A percentile compares a stretch with the other conserved stretches of the same genome.
Conservation (phyloP, 2,329 filamentous ascomycete genomes). For the Hymenotorrendiella dingleyae region DNA sequence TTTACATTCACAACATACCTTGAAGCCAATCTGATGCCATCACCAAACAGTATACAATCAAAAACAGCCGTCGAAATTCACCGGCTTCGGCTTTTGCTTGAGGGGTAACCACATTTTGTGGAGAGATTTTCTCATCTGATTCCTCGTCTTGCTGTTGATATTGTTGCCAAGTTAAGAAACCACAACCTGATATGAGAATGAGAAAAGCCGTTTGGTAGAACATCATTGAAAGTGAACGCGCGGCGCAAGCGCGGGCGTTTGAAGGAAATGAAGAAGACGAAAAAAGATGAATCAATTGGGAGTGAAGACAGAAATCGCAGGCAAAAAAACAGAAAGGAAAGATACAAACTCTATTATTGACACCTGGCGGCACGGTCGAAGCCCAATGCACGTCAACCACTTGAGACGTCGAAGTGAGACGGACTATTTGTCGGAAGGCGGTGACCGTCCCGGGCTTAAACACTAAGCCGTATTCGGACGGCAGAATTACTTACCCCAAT, state of each 20-base stretch:
- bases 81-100: slow-evolving; percentile 24
- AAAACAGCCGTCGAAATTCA: slow-evolving; percentile 30
- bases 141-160: slow-evolving; percentile 16
- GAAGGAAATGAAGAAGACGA: neutral
- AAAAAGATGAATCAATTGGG: neutral
- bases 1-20: slow-evolving; percentile 38
- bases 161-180: slow-evolving; percentile 25
- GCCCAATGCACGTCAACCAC: too few relatives aligned
- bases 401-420: neutral
- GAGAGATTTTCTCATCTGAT: slow-evolving; percentile 15
- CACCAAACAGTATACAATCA: slow-evolving; percentile 41
- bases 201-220: slow-evolving; percentile 25
- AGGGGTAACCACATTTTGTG: slow-evolving; percentile 15
- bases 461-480: neutral
- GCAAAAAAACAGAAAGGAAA: neutral
- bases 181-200: slow-evolving; percentile 22
- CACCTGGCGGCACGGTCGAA: too few relatives aligned
- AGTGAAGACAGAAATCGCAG: too few relatives aligned
- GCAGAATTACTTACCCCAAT: neutral
- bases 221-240: slow-evolving; percentile 17
- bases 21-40: slow-evolving; percentile 49
- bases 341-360: too few relatives aligned
- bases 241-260: neutral
- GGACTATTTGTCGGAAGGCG: neutral
- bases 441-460: neutral